Base-by-base conservation (phyloP, 2,329 filamentous ascomycete genomes). In the Hortaea sp. region DNA sequence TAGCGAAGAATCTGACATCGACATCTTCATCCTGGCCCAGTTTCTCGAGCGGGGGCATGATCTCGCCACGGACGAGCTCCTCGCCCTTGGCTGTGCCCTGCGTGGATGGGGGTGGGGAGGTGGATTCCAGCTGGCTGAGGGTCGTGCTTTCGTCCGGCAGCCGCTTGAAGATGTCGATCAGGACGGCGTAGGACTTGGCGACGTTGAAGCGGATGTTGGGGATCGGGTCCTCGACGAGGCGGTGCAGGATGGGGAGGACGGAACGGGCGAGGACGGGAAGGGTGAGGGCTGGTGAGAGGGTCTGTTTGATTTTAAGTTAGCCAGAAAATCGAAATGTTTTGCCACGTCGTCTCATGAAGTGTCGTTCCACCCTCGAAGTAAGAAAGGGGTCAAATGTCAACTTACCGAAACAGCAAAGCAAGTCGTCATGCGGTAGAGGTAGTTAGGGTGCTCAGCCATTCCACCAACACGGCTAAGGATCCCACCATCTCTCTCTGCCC, bases 191-290 rank as follows among this genome's bases (percentile, higher is more conserved):
- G 41, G 92, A 97, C 74, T 98, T 98, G 58, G 92, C 92, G 41
- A 98, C 92, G 68, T 98, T 98, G 78, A 98, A 98, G 43, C 92
- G 88, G 65, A 98, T 98, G 71, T 98, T 98, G 56, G 92, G 92
- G 53, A 98, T 98, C 39, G 94, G 88, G 63, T 98, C 92, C 40
- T 80, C 78, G 44, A 94, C 88, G 45, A 98, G 84, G 71, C 90
- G 88, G 68, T 95, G 87, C 64, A 98, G 80, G 76, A 98, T 97
- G 35, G 92, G 92, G 20, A 98, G 78, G 57, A 98, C 94, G 31
- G 88, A 92, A 63, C 85, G 84, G 62, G 87, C 83, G 65, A 98
- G 94, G 49, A 97, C 90, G 49, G 89, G 86, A 58, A 97, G 78
- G 65, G 85, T 94, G 59, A 98, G 86, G 45, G 94, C 94, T 30